phyloP scores from a whole-genome alignment of 148 eudicot genomes.

The Camellia lanceoleosa region DNA sequence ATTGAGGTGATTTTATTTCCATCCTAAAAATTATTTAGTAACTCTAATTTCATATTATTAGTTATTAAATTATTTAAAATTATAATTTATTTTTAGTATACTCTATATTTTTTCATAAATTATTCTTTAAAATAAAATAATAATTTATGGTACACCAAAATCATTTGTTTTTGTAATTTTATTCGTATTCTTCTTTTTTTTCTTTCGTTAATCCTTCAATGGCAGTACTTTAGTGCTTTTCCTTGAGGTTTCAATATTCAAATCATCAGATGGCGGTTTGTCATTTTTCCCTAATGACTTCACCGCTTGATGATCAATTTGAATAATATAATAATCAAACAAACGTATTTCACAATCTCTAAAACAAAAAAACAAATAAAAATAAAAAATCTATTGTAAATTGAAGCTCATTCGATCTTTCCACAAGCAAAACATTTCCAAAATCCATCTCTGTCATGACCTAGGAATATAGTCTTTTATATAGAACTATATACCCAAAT shows the following conservation, averaged over 20 bases:
- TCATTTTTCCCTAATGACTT: conserved; percentile 77
- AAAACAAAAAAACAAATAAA: background rate
- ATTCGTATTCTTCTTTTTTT: conserved; percentile 17
- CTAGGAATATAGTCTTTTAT: no score
- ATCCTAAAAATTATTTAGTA: no score
- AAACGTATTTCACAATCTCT: background rate
- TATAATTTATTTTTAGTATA: no score
- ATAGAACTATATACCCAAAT: no score
- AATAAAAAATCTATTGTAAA: background rate
- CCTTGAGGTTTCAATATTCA: conserved; percentile 28
- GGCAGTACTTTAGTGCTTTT: conserved; percentile 40
- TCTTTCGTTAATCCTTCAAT: conserved; percentile 77
- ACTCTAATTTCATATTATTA: no score
- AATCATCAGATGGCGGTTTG: conserved; percentile 46
- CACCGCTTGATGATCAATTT: conserved; percentile 99
- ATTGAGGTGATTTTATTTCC: no score
- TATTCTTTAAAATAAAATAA: no score
- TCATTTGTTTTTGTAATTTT: conserved; percentile 32
- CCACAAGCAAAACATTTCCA: no score
- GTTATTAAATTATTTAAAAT: no score
- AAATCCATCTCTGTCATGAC: no score
- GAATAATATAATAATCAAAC: background rate
- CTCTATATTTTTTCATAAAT: no score
- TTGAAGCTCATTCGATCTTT: no score
- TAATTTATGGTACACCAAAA: background rate